These are phyloP conservation scores for Aspergillus sp. DNA, from an alignment of 2,329 filamentous ascomycete species.

Conservation along the genomic window DNA sequence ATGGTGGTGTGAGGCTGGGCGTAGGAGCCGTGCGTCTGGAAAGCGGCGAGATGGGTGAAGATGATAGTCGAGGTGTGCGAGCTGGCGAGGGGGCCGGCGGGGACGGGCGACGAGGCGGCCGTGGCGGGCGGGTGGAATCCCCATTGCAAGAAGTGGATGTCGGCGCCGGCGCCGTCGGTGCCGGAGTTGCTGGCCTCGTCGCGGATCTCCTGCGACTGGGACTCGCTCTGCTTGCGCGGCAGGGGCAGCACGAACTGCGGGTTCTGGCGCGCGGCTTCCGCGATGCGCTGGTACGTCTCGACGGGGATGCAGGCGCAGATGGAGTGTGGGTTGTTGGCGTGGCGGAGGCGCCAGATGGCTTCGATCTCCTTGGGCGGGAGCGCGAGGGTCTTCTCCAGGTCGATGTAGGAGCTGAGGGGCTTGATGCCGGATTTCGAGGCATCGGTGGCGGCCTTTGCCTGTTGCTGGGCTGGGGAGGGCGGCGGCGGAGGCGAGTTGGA, in stretches of 20 bases:
- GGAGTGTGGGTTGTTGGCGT: conserved; percentile 69
- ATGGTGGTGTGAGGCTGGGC: conserved; percentile 90
- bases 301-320: conserved; percentile 82
- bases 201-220: conserved; percentile 25
- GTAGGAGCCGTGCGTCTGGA: conserved; percentile 85
- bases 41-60: conserved; percentile 92
- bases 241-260: conserved; percentile 92
- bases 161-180: conserved; percentile 68
- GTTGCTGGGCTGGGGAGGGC: conserved; percentile 29
- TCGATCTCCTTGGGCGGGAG: conserved; percentile 82
- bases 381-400: conserved; percentile 71
- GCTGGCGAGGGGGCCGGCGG: conserved; percentile 40
- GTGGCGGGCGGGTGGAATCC: conserved; percentile 68
- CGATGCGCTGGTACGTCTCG: conserved; percentile 71
- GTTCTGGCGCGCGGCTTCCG: conserved; percentile 67
- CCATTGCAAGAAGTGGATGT: conserved; percentile 97
- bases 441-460: conserved; percentile 31
- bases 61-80: conserved; percentile 71
- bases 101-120: conserved; percentile 17
- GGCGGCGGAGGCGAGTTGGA: conserved; percentile 41
- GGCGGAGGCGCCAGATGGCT: conserved; percentile 84
- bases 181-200: conserved; percentile 47
- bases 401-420: conserved; percentile 67
- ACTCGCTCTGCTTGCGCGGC: conserved; percentile 45
- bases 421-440: conserved; percentile 58